Base-by-base conservation (phyloP, 1,284 basidiomycete genomes). In the Erythrobasidium hasegawianum region DNA sequence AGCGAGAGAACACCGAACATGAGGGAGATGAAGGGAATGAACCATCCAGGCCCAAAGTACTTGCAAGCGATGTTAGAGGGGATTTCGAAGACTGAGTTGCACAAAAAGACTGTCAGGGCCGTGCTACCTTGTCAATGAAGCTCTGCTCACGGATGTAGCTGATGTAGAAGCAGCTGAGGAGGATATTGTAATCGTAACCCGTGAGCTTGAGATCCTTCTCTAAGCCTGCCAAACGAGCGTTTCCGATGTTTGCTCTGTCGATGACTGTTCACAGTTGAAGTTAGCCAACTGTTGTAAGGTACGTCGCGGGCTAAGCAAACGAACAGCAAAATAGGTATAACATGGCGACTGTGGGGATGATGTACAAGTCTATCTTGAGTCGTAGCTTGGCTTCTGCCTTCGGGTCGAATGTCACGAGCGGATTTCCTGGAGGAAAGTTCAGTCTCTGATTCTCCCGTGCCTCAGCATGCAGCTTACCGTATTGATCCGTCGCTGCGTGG, bases 11-110 rank as follows among this genome's bases (percentile, higher is more conserved):
- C 58, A 11, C 71, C 72, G 56, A 70, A 72, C 7, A 50, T 20
- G 56, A 75, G 71, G 0, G 73, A 68, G 65, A 74, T 72, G 39
- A 70, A 26, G 26, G 77, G 76, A n/a, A 78, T 68, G 53, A 67
- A 72, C 26, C 39, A 50, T 18, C 69, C 69, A 4, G 85, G 83
- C 1, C 85, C 84, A 10, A 86, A 76, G 54, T 75, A 76, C 81
- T 85, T 71, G 29, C 78, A 69, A 43, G 85, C 67, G 43, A 86
- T 74, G 70, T 85, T 86, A 11, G 81, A 83, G 1, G 85, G 85
- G 16, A 87, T 74, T 70, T 86, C 85, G 24, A 73, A 73, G 13
- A 59, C 33, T 33, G 33, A 74, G 68, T 69, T 70, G 9, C 66
- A 33, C 73, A 49, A 74, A 57, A 14, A 74, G 64, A 27, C 74